Conservation (phyloP, 164 flowering plant genomes). For the Amborella trichopoda region DNA sequence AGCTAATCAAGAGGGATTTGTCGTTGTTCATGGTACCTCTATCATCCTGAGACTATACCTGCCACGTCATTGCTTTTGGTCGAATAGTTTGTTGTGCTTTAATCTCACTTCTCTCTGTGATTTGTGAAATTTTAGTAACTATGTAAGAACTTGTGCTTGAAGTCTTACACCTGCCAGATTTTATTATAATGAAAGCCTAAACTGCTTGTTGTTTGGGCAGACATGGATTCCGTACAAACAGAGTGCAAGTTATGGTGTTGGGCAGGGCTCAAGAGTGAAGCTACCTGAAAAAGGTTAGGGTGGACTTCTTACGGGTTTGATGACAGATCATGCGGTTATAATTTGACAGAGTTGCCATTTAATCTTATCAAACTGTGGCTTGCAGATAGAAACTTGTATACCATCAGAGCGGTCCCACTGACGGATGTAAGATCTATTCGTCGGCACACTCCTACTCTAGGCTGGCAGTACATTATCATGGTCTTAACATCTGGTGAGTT, state of each 20-base stretch:
- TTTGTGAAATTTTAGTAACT: not conserved
- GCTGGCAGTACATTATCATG: constrained; percentile 91
- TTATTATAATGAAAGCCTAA: not conserved
- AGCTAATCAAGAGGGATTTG: constrained; percentile 68
- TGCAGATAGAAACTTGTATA: constrained; percentile 83
- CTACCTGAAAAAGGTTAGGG: constrained; percentile 71
- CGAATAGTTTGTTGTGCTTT: not conserved
- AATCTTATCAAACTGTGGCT: too few species aligned
- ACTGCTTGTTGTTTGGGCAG: constrained; percentile 21
- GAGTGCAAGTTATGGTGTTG: constrained; percentile 10
- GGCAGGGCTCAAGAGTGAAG: constrained; percentile 46
- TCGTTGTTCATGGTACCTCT: constrained; percentile 58
- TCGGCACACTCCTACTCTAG: constrained; percentile 83
- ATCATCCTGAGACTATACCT: not conserved
- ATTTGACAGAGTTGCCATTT: too few species aligned
- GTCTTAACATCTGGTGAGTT: constrained; percentile 73
- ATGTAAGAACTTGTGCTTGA: not conserved
- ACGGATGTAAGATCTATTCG: constrained; percentile 81
- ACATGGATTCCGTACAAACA: constrained; percentile 90
- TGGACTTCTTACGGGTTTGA: too few species aligned
- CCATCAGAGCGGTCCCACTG: constrained; percentile 72
- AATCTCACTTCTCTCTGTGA: not conserved
- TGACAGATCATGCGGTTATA: too few species aligned
- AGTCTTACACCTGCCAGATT: too few species aligned
- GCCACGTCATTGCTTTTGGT: too few species aligned